Evolutionary conservation across 306 rosid species (phyloP).

Genomic region (Psophocarpus tetragonolobus): DNA sequence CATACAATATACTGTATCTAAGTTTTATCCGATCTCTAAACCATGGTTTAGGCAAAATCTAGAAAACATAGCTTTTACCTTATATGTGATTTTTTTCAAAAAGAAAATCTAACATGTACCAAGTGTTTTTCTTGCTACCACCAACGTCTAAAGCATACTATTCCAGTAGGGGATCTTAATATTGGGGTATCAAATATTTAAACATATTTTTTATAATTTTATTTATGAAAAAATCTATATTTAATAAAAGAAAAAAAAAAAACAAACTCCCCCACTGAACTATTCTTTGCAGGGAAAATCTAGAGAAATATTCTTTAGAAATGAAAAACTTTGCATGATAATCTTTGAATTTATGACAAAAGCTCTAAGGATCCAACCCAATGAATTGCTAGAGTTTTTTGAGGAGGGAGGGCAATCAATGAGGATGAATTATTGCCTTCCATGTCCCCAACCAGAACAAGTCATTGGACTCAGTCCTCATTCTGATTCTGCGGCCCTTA

Average conservation of each 20-base stretch:
- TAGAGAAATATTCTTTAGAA: conserved; percentile 31
- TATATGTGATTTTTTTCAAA: not conserved
- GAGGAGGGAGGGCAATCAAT: conserved; percentile 36
- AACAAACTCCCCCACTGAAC: too few species aligned
- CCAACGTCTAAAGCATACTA: too few species aligned
- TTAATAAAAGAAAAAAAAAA: too few species aligned
- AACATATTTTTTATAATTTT: too few species aligned
- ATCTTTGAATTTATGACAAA: conserved; percentile 31
- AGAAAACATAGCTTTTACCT: not conserved
- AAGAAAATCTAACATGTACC: not conserved
- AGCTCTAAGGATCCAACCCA: conserved; percentile 35
- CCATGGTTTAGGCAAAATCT: not conserved
- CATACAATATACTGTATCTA: too few species aligned
- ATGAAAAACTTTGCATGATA: conserved; percentile 21
- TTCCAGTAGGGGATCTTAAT: too few species aligned
- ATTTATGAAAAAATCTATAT: too few species aligned
- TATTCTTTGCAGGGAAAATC: not conserved
- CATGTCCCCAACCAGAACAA: conserved; percentile 48
- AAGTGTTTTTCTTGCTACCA: not conserved
- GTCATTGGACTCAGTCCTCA: conserved; percentile 39
- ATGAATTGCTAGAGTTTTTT: conserved; percentile 33
- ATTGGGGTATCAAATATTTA: too few species aligned
- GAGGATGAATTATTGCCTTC: conserved; percentile 58
- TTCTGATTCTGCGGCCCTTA: not conserved
- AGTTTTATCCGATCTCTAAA: too few species aligned